Base-by-base conservation (phyloP, 495 filamentous ascomycete genomes). In the Talaromyces nanjingensis region DNA sequence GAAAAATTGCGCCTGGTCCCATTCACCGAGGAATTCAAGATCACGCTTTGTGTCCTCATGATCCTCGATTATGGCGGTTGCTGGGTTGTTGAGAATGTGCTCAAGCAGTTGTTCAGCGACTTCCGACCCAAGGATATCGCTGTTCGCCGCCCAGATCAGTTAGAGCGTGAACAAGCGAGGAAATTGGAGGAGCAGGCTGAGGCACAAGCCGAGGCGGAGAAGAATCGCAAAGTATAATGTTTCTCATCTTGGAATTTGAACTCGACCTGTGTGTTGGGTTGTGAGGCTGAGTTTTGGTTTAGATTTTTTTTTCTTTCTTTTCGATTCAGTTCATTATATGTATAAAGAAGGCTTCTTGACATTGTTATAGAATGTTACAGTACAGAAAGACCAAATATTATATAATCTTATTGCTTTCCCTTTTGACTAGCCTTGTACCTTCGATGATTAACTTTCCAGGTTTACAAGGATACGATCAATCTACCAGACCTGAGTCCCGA, bases 81-180 rank as follows among this genome's bases (percentile, higher is more conserved):
- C 79, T 99, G 87, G 80, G 55, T 91, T 22, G 87, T 98, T 65
- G 94, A 99, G 80, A 87, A 92, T 66, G 87, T 86, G 2, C 79
- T 99, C 64, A 98, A 99, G 83, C 72, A 70, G 33, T 67, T 89
- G 20, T 99, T 97, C 73, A 96, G 91, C 71, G 94, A 99, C 73
- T 96, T 90, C 78, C 86, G 84, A 62, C 93, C 94, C 5, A 93
- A 96, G 73, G 96, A 98, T 72, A 97, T 99, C 70, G 96, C 94
- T 14, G 76, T 87, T 24, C 85, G 94, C 66, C 79, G 94, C 55
- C 85, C 87, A 16, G 94, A 98, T 72, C 94, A 99, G 80, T 76
- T 96, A n/a, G 80, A 87, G 75, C 79, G 84, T 54, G 93, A 98
- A 79, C 74, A 79, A 45, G 77, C 76, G 33, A 81, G 93, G 63